Evolutionary conservation across 2,329 filamentous ascomycete species (phyloP).

Genomic region (Nannizziopsis arthrosporioides): DNA sequence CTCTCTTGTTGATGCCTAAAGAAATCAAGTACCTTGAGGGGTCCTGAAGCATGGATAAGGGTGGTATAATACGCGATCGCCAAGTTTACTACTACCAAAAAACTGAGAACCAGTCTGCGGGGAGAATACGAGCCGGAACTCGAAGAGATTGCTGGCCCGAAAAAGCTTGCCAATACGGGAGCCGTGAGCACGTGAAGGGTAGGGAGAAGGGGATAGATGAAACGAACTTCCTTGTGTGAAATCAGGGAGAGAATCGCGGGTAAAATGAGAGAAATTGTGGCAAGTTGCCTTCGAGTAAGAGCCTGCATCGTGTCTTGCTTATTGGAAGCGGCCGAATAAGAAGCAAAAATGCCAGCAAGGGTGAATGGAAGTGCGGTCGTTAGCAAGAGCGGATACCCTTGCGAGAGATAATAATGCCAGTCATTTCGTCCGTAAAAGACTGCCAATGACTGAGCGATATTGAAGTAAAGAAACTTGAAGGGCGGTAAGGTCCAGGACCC

Average conservation of each 20-base stretch:
- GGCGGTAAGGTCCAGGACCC: conserved; percentile 79
- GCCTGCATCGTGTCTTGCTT: conserved; percentile 4
- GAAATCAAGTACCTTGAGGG: conserved; percentile 60
- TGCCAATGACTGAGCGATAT: conserved; percentile 74
- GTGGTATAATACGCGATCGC: conserved; percentile 62
- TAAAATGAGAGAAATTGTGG: conserved; percentile 49
- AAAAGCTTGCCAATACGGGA: conserved; percentile 53
- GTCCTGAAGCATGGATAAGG: conserved; percentile 66
- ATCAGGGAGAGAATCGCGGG: conserved; percentile 59
- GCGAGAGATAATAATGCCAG: conserved; percentile 84
- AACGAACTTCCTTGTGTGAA: conserved; percentile 92
- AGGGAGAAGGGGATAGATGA: conserved; percentile 85
- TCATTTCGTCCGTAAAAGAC: conserved; percentile 87
- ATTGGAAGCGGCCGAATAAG: conserved; percentile 27
- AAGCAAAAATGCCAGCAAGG: conserved; percentile 49
- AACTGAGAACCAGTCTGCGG: conserved; percentile 43
- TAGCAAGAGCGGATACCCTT: conserved; percentile 77
- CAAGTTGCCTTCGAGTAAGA: conserved; percentile 43
- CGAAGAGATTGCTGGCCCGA: conserved; percentile 38
- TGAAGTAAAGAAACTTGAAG: conserved; percentile 78
- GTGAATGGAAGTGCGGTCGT: conserved; percentile 74
- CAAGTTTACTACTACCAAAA: conserved; percentile 54
- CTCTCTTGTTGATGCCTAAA: conserved; percentile 64
- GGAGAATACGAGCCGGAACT: conserved; percentile 30
- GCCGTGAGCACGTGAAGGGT: conserved; percentile 73